Conservation (phyloP, 495 filamentous ascomycete genomes). For the Monascus purpureus region DNA sequence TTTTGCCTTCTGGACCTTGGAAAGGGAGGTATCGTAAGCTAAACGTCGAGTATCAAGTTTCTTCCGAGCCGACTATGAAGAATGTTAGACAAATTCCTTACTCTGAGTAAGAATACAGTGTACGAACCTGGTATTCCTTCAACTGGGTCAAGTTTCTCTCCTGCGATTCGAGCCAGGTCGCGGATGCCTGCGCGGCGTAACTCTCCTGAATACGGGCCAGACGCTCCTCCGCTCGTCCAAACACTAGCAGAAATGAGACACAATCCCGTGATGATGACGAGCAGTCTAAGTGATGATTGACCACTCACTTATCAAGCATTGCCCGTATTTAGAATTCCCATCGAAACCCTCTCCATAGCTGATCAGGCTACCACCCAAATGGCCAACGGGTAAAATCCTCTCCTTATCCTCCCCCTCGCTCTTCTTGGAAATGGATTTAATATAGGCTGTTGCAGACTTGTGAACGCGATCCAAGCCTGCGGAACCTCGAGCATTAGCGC, state of each 20-base stretch:
- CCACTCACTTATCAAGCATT: slow-evolving; percentile 64
- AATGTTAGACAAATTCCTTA: background rate
- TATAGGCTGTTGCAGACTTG: slow-evolving; percentile 72
- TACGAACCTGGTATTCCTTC: slow-evolving; percentile 85
- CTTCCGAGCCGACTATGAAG: slow-evolving; percentile 60
- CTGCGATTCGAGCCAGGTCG: slow-evolving; percentile 81
- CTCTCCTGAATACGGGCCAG: slow-evolving; percentile 76
- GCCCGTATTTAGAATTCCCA: slow-evolving; percentile 80
- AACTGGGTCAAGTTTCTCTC: slow-evolving; percentile 85
- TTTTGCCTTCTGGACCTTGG: slow-evolving; percentile 90
- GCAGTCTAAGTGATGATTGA: background rate
- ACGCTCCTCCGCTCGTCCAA: slow-evolving; percentile 78
- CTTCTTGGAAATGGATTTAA: slow-evolving; percentile 83
- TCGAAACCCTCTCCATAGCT: slow-evolving; percentile 91
- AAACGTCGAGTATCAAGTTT: slow-evolving; percentile 87
- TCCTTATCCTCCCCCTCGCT: slow-evolving; percentile 74
- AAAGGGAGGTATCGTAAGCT: slow-evolving; percentile 79
- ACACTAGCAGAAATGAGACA: slow-evolving; percentile 31
- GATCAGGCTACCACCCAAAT: slow-evolving; percentile 80
- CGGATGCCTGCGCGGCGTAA: slow-evolving; percentile 68
- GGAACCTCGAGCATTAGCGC: slow-evolving; percentile 4
- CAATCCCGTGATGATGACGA: background rate
- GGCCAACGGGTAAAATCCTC: slow-evolving; percentile 66
- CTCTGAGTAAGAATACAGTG: background rate
- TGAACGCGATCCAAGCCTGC: slow-evolving; percentile 87